Evolutionary conservation across 2,329 filamentous ascomycete genomes (phyloP), one percentile per base, ranked within the genome.

Genomic region (Alternaria sp.): DNA sequence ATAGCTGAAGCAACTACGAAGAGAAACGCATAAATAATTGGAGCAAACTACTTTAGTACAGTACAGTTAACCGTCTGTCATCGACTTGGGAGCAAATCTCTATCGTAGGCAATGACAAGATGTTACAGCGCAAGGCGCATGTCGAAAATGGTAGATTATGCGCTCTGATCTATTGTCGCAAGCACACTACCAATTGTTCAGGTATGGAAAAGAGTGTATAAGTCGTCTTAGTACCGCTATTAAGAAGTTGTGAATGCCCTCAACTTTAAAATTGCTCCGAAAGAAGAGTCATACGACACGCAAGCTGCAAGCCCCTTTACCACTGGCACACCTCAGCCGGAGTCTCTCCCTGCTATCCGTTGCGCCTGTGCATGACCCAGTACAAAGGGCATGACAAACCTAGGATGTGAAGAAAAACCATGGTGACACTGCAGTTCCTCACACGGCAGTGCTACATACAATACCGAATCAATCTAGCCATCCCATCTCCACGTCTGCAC

Each of bases 301-400:
- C 56, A 56, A 50, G 49, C 56, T 59, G 55, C 55, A 62, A 59
- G 59, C 48, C 55, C 50, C 52, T 56, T 51, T 46, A 58, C 51
- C 52, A 54, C 46, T 54, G 39, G 17, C 37, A 52, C 60, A 60
- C 55, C 56, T 52, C 48, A 58, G 46, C 54, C 69, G 69, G 72
- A 68, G 62, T 54, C 46, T 41, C 66, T 66, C 66, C 67, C 66
- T 70, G 62, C 62, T 60, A 61, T 70, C 72, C 72, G 72, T 48
- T 63, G 57, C 54, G 56, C 62, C 50, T 59, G 63, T 55, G 60
- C 51, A 58, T 55, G 62, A 56, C 28, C 59, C 57, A 62, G 60
- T 55, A 49, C 62, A 33, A 51, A 51, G 63, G 63, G 63, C 63
- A 41, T 36, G 65, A 58, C 28, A 40, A 66, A 71, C 59, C 70